A percentile compares a stretch with the other conserved stretches of the same genome.
Evolutionary conservation across 495 filamentous ascomycete species (phyloP).

Genomic region (Aspergillus nanangensis): DNA sequence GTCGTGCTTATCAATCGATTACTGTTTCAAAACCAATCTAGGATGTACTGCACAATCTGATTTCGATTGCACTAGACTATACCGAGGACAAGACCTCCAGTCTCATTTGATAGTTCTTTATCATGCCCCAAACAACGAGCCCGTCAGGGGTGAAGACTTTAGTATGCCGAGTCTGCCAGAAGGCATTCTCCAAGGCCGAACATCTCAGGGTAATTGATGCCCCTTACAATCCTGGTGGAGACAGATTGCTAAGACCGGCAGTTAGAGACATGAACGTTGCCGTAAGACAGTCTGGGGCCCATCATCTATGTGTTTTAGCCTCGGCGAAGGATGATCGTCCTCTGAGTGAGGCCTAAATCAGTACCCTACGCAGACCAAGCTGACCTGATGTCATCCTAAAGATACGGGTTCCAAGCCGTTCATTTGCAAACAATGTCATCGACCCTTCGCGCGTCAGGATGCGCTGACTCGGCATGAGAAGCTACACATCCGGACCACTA

Average conservation of each 20-base stretch:
- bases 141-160: conserved; percentile 25
- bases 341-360: neutral
- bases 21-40: too few relatives aligned
- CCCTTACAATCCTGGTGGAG: conserved; percentile 12
- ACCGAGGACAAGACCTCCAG: too few relatives aligned
- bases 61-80: too few relatives aligned
- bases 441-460: conserved; percentile 45
- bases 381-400: conserved; percentile 19
- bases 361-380: neutral
- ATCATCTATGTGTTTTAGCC: too few relatives aligned
- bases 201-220: conserved; percentile 34
- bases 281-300: too few relatives aligned
- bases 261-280: conserved; percentile 45
- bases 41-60: too few relatives aligned
- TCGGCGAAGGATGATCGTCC: neutral
- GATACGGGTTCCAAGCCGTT: conserved; percentile 45
- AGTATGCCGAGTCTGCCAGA: conserved; percentile 39
- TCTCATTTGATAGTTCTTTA: too few relatives aligned
- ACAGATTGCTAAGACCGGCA: conserved; percentile 16
- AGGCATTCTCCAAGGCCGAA: conserved; percentile 42
- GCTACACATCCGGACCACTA: conserved; percentile 33
- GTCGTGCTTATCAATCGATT: too few relatives aligned
- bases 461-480: conserved; percentile 46
- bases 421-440: conserved; percentile 37
- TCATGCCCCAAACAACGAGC: conserved; percentile 12